A percentile compares a stretch with the other conserved stretches of the same genome.
Conservation (phyloP, 2,329 filamentous ascomycete genomes). For the Fusarium palustre region DNA sequence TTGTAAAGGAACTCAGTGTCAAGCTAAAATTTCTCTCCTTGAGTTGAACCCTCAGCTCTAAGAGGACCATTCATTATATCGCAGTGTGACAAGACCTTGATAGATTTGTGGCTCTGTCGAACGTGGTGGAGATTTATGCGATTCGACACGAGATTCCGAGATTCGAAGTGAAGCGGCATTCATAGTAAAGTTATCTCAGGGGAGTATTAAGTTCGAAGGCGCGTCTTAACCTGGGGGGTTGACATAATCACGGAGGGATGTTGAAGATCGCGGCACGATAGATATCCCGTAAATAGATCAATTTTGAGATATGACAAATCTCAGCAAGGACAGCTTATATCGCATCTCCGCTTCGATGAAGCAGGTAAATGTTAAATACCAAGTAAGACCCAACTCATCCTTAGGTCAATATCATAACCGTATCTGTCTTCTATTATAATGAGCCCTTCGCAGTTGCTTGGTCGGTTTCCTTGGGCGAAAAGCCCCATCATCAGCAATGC, state of each 20-base stretch:
- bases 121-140: slow-evolving; percentile 67
- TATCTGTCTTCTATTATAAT: slow-evolving; percentile 28
- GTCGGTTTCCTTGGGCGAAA: slow-evolving; percentile 49
- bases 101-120: slow-evolving; percentile 55
- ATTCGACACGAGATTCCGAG: slow-evolving; percentile 63
- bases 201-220: background rate
- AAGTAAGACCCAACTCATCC: background rate
- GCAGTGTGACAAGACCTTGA: background rate
- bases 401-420: background rate
- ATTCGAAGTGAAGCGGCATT: background rate
- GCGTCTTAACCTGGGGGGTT: background rate
- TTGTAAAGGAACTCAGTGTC: background rate
- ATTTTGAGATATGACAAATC: slow-evolving; percentile 32
- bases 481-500: slow-evolving; percentile 52
- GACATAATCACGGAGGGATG: background rate
- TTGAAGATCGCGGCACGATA: background rate
- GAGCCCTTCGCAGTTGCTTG: slow-evolving; percentile 42
- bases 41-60: background rate
- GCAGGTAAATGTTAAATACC: slow-evolving; percentile 9
- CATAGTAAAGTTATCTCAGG: background rate
- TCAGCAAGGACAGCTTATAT: slow-evolving; percentile 2
- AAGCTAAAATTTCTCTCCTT: background rate
- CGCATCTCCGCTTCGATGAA: background rate
- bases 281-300: slow-evolving; percentile 1
- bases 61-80: background rate